Evolutionary conservation across 164 flowering plant species (phyloP).

Genomic region (Euptelea pleiosperma): DNA sequence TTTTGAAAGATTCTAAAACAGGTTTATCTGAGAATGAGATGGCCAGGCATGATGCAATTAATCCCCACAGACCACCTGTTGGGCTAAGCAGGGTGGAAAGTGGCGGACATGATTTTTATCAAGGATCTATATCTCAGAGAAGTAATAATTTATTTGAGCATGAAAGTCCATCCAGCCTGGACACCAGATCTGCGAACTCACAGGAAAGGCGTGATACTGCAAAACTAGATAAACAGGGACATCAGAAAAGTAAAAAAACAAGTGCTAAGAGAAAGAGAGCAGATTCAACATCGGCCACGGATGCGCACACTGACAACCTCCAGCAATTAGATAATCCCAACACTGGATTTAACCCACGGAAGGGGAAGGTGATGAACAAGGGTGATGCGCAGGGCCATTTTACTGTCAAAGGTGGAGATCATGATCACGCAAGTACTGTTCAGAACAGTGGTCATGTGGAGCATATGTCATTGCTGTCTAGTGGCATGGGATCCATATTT

Average conservation of each 20-base stretch:
- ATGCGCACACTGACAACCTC: constrained; percentile 34
- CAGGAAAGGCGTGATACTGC: constrained; percentile 50
- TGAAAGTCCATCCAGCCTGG: constrained; percentile 75
- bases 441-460: constrained; percentile 31
- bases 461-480: constrained; percentile 21
- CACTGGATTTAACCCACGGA: constrained; percentile 34
- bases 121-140: constrained; percentile 54
- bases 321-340: constrained; percentile 40
- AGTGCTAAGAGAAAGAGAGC: constrained; percentile 62
- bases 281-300: constrained; percentile 38
- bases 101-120: constrained; percentile 52
- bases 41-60: constrained; percentile 36
- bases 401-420: constrained; percentile 35
- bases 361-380: constrained; percentile 41
- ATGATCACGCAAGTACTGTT: constrained; percentile 23
- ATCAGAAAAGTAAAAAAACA: constrained; percentile 40
- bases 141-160: constrained; percentile 62
- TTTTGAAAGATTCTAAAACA: constrained; percentile 42
- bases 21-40: constrained; percentile 47
- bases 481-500: constrained; percentile 26
- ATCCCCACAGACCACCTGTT: constrained; percentile 51
- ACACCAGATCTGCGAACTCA: constrained; percentile 68
- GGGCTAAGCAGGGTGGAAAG: constrained; percentile 40
- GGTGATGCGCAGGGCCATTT: constrained; percentile 32
- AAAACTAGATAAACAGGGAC: constrained; percentile 40